Base-by-base conservation (phyloP, 2,329 filamentous ascomycete species). In the Diaporthe citrichinensis region DNA sequence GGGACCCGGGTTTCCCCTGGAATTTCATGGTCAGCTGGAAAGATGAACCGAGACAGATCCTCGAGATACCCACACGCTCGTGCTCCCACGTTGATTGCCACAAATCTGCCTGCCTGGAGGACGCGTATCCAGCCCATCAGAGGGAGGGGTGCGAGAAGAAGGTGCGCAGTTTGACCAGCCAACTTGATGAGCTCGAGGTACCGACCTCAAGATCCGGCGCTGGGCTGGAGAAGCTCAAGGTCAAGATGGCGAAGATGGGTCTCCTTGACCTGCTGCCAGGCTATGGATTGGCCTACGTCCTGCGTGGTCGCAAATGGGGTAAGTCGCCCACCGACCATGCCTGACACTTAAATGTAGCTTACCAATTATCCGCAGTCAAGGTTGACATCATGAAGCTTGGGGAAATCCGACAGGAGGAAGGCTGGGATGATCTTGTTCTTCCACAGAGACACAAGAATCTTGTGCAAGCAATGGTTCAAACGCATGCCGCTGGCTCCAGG, bases 291-390 rank as follows among this genome's bases (percentile, higher is more conserved):
- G 82, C 77, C 1, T 83, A 79, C 44, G 79, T 78, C 0, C 72
- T 83, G 17, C 75, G 81, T 9, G 79, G 76, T 39, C 77, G 81
- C 1, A 82, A 79, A 78, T 83, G 81, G 81, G 78, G 80, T 81
- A 77, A 75, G 78, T 78, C 25, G 31, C 8, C 17, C n/a, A n/a
- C n/a, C 46, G 15, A 15, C 20, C 8, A 44, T 23, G 1, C 3
- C 31, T 23, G 23, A n/a, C n/a, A n/a, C 14, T 1, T 3, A 9
- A 31, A 20, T 25, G n/a, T 12, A 23, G 12, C 36, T 68, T 1
- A 71, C n/a, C 8, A 23, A 14, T 12, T 12, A 14, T 4, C 6
- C n/a, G 10, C 41, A 79, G 79, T 79, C 0, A 61, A 75, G 17
- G 73, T 79, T 9, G 72, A 79, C 34, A 69, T 80, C 12, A 68